phyloP scores from a whole-genome alignment of 2,329 filamentous ascomycete species.

The Dissoconium aciculare region DNA sequence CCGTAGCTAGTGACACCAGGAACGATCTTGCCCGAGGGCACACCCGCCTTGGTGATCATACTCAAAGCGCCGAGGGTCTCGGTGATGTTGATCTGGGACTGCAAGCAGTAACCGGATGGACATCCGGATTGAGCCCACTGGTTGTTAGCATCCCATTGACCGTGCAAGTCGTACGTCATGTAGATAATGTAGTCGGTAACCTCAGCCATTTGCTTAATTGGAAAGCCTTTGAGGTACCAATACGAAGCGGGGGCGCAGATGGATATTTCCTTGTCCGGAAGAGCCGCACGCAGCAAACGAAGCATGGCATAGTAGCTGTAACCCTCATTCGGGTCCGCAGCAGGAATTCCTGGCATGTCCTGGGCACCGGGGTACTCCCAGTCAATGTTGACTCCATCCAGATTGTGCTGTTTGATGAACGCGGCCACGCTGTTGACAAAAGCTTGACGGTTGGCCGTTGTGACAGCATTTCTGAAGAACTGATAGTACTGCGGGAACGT shows the following conservation, averaged over 20 bases:
- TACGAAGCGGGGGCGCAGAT: neutral
- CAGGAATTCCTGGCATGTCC: no score
- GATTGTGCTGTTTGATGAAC: neutral
- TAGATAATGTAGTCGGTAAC: neutral
- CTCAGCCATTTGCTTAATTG: neutral
- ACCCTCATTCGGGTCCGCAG: neutral
- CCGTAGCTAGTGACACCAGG: slow-evolving; percentile 23
- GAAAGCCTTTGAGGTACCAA: neutral
- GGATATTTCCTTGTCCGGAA: neutral
- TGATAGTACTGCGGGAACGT: no score
- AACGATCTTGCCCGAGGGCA: slow-evolving; percentile 19
- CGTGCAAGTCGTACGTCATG: neutral
- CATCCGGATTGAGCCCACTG: neutral
- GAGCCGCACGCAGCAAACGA: neutral
- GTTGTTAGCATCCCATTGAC: neutral
- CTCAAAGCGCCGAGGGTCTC: slow-evolving; percentile 12
- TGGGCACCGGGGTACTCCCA: neutral
- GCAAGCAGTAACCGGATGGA: slow-evolving; percentile 10
- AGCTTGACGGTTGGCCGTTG: neutral
- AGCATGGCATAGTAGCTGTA: neutral
- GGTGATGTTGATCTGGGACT: slow-evolving; percentile 19
- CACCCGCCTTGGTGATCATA: slow-evolving; percentile 12
- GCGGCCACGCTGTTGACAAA: neutral
- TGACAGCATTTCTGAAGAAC: neutral
- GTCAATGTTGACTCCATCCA: neutral